Evolutionary conservation across 1,284 basidiomycete species (phyloP).

Genomic region (Tranzscheliella williamsii): DNA sequence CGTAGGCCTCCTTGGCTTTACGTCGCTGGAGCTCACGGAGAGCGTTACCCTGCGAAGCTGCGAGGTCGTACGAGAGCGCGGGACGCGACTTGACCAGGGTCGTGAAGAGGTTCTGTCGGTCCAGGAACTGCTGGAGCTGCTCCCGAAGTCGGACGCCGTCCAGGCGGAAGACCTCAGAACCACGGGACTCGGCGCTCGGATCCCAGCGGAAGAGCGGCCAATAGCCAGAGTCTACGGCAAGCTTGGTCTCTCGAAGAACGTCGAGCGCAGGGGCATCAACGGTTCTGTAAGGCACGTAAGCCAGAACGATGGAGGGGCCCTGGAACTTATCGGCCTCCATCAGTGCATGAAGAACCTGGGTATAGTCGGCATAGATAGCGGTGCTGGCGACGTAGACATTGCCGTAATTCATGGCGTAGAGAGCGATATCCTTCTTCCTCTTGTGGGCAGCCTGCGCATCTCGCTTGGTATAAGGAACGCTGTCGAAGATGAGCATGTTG

Average conservation of each 20-base stretch:
- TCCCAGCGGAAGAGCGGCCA: constrained; percentile 99
- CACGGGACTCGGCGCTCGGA: constrained; percentile 73
- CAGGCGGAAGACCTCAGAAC: constrained; percentile 81
- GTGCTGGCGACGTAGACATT: constrained; percentile 94
- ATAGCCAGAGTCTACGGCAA: constrained; percentile 92
- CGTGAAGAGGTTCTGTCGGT: constrained; percentile 92
- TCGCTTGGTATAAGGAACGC: constrained; percentile 79
- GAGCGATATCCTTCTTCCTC: constrained; percentile 60
- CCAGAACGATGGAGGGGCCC: constrained; percentile 89
- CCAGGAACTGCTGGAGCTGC: constrained; percentile 91
- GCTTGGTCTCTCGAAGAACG: constrained; percentile 92
- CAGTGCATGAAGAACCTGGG: constrained; percentile 88
- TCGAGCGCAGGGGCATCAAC: constrained; percentile 77
- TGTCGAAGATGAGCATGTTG: constrained; percentile 95
- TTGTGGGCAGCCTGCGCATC: constrained; percentile 54
- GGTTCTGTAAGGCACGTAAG: constrained; percentile 85
- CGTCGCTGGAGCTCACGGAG: constrained; percentile 81
- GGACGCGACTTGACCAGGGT: constrained; percentile 80
- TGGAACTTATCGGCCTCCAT: constrained; percentile 87
- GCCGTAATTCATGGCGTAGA: constrained; percentile 97
- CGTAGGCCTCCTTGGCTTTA: constrained; percentile 83
- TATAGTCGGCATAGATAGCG: constrained; percentile 92
- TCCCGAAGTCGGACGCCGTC: constrained; percentile 93
- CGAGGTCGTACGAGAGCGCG: constrained; percentile 78
- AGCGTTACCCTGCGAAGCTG: constrained; percentile 79